These are phyloP conservation scores for Rhizomucor miehei DNA, from an alignment of 371 early-diverging fungal genomes.

Conservation along the genomic window DNA sequence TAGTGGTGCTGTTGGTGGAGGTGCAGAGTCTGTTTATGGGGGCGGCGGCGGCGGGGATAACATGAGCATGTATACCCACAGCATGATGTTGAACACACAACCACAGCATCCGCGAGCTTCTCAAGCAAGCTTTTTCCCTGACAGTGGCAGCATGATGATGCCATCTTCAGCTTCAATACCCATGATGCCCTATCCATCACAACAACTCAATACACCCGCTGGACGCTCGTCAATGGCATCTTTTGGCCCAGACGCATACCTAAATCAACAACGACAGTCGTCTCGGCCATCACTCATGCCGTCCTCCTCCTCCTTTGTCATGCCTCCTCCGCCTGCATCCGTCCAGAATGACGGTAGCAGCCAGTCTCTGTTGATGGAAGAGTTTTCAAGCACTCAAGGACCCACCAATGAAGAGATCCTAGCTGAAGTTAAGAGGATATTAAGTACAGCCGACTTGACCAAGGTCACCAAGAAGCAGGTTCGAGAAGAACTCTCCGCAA, in stretches of 20 bases:
- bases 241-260: constrained; percentile 15
- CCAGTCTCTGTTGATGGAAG: constrained; percentile 37
- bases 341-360: constrained; percentile 14
- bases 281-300: constrained; percentile 21
- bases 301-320: constrained; percentile 9
- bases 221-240: constrained; percentile 13
- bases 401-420: constrained; percentile 78
- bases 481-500: constrained; percentile 37
- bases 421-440: constrained; percentile 69
- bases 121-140: constrained; percentile 5
- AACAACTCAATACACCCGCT: constrained; percentile 2
- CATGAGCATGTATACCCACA: constrained; percentile 28
- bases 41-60: constrained; percentile 6
- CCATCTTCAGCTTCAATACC: constrained; percentile 29
- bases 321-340: constrained; percentile 9
- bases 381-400: constrained; percentile 18
- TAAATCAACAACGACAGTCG: constrained; percentile 8
- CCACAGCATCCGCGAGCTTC: constrained; percentile 1
- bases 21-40: not conserved
- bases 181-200: constrained; percentile 30
- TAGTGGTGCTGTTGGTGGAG: constrained; percentile 2
- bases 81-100: constrained; percentile 22
- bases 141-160: constrained; percentile 11
- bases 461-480: constrained; percentile 82
- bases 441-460: constrained; percentile 76